phyloP scores from a whole-genome alignment of 805 yeast genomes.

The Clavispora vitiphila region DNA sequence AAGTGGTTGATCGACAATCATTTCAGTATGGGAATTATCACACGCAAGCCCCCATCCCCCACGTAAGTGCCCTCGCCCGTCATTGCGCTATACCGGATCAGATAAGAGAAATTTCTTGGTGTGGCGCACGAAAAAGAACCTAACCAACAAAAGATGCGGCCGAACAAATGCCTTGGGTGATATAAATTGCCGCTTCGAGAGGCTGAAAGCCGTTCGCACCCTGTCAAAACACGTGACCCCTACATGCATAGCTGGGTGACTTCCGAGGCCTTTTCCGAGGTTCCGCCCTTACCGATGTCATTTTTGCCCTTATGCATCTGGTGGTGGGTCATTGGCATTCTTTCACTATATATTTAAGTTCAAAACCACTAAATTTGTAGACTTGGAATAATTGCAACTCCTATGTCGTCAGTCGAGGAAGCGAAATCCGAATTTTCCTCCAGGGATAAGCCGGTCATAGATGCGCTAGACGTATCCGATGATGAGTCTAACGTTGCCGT shows the following conservation, averaged over 20 bases:
- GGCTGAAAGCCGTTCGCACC: not conserved
- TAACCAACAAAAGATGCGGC: no score
- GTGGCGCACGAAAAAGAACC: not conserved
- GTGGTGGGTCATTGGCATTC: not conserved
- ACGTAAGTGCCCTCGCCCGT: no score
- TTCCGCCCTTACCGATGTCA: not conserved
- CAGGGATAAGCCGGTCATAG: not conserved
- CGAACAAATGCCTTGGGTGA: not conserved
- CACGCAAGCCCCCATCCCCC: no score
- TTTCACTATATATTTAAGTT: not conserved
- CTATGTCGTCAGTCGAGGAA: not conserved
- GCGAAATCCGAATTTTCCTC: not conserved
- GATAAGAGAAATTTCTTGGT: not conserved
- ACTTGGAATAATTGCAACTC: not conserved
- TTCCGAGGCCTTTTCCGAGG: not conserved
- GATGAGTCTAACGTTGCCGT: conserved; percentile 16
- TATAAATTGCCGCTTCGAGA: not conserved
- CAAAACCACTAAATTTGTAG: not conserved
- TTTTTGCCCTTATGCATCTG: not conserved
- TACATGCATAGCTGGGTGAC: not conserved
- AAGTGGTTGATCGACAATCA: no score
- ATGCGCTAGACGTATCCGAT: conserved; percentile 6
- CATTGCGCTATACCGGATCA: not conserved
- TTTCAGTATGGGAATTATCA: no score
- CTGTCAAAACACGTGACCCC: not conserved